Base-by-base conservation (phyloP, 2,329 filamentous ascomycete species). In the Fusarium ambrosium region DNA sequence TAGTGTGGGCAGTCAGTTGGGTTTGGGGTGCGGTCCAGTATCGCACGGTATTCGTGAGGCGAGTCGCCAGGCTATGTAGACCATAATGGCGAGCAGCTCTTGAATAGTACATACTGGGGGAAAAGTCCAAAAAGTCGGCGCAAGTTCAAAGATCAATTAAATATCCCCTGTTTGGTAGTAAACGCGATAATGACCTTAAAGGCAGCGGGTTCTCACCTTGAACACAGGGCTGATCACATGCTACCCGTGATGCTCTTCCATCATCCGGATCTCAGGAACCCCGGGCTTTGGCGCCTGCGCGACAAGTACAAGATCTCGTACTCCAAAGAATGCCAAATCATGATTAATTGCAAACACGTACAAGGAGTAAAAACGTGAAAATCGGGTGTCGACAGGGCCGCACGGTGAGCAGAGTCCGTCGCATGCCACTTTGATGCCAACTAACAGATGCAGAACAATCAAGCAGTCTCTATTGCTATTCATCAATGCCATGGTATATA, bases 401-500 rank as follows among this genome's bases (percentile, higher is more conserved):
- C 24, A 48, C 29, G 29, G 20, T 5, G 22, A 14, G 2, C 43
- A 48, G 2, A 1, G 4, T 22, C 3, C 4, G 2, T 45, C 20
- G 5, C 22, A 5, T 1, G 2, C 20, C 8, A 3, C 20, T 6
- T 24, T 14, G 2, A 48, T 18, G 6, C 14, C 4, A 14, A 24
- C 6, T 3, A 41, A 13, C n/a, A 48, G 1, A 27, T 27, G 22
- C 14, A 48, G 4, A 53, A 53, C 2, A 53, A 53, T 27, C 48
- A 58, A 58, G 53, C 53, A 58, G 53, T 56, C 24, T 60, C 58
- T 60, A 60, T 60, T 39, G 36, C 58, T 41, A 41, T 22, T 60
- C 36, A 43, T 60, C 36, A 60, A 60, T 43, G 58, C 58, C 27
- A 60, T 60, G 36, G 29, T 60, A 60, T 60, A 43, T 62, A 43